Conservation (phyloP, 2,329 filamentous ascomycete genomes). For the Claviceps capensis region DNA sequence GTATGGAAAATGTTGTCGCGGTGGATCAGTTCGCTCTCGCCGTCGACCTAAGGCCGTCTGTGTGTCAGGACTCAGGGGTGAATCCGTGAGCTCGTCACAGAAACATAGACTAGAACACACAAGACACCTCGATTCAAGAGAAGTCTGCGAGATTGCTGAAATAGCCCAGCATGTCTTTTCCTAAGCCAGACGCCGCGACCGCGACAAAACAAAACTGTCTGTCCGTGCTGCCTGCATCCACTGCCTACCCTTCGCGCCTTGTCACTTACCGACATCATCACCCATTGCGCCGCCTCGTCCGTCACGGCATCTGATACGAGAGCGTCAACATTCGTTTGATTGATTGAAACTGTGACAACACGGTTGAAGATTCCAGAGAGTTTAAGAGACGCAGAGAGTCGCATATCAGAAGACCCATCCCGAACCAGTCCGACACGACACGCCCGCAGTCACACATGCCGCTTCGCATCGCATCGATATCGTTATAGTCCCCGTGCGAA, state of each 20-base stretch:
- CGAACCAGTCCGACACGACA: neutral
- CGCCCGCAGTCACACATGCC: neutral
- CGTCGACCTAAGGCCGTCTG: neutral
- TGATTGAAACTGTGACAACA: neutral
- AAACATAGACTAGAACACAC: neutral
- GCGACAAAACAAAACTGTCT: too few species aligned
- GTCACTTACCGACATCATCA: neutral
- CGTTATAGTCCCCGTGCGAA: neutral
- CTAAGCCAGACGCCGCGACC: neutral
- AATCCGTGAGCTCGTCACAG: neutral
- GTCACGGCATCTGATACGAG: neutral
- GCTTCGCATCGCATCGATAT: neutral
- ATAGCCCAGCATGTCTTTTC: neutral
- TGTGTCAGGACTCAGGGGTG: neutral
- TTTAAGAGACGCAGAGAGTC: neutral
- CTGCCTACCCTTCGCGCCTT: neutral
- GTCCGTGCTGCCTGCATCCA: neutral
- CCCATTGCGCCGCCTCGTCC: neutral
- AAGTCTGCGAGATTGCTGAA: neutral
- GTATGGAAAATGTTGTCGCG: neutral
- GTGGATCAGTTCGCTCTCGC: neutral
- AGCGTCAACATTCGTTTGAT: neutral
- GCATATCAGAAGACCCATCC: neutral
- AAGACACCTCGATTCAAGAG: neutral
- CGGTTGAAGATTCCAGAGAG: neutral